phyloP scores from a whole-genome alignment of 345 rosid genomes.

The Ceriops decandra region DNA sequence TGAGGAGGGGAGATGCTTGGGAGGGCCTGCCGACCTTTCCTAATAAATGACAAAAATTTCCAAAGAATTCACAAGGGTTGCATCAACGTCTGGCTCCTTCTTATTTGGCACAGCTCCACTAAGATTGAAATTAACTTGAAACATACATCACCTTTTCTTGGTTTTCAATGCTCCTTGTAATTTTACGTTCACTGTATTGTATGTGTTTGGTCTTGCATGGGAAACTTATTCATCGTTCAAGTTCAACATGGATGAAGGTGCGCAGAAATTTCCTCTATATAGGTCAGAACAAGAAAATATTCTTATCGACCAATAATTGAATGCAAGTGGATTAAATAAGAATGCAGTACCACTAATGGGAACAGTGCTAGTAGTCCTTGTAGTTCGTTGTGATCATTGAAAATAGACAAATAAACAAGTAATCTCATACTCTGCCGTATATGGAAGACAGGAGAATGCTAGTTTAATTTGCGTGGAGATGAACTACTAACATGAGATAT shows the following conservation, averaged over 20 bases:
- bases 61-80: constrained; percentile 23
- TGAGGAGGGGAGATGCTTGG: constrained; percentile 1
- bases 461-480: too few relatives aligned
- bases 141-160: neutral
- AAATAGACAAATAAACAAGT: too few relatives aligned
- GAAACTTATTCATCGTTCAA: neutral
- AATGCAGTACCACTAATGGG: too few relatives aligned
- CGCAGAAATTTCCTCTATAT: constrained; percentile 28
- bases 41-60: constrained; percentile 27
- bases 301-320: too few relatives aligned
- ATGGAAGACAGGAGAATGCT: too few relatives aligned
- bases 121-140: neutral
- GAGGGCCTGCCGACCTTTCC: constrained; percentile 8
- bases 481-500: too few relatives aligned
- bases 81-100: constrained; percentile 23
- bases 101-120: constrained; percentile 28
- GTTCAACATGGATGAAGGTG: constrained; percentile 15
- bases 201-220: constrained; percentile 8
- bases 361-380: too few relatives aligned
- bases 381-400: too few relatives aligned
- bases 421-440: too few relatives aligned
- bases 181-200: neutral
- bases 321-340: too few relatives aligned
- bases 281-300: too few relatives aligned
- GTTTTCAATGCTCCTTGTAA: neutral